Evolutionary conservation across 306 rosid genomes (phyloP), one percentile per base, ranked within the genome.

Genomic region (Begonia fuchsioides): DNA sequence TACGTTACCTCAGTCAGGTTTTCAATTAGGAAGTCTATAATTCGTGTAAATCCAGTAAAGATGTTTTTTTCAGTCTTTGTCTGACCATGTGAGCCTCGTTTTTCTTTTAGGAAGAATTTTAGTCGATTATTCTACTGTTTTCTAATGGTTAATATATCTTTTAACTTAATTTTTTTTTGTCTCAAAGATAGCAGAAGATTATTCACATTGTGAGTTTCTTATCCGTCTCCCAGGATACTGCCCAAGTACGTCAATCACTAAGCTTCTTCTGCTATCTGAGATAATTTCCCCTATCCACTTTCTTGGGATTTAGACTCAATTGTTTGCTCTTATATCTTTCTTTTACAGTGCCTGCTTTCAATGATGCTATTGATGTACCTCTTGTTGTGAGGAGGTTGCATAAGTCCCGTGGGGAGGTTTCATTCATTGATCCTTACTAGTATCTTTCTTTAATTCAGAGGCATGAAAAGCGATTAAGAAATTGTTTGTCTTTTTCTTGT

Each of bases 181-280:
- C 35, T 8, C 59, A 61, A 67, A 85, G 98, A 90, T 81, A 41
- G 96, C 95, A 12, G 98, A 85, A 72, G 98, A 85, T 73, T 90
- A 90, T 77, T 90, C 98, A 39, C 94, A 90, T 54, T 81, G 94
- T 3, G 94, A 85, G 66, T 90, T 85, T 78, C 76, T 90, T 53
- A 85, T 90, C 72, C 95, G 94, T 62, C 92, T 90, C 52, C 98
- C 98, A 6, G 95, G 98, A 62, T 90, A 90, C 67, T 84, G 94
- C 68, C 98, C 98, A 62, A 85, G 94, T 90, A 81, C 13, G 87
- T 60, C 13, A 17, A 39, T 13, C 57, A 51, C 49, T 52, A 26
- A 26, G 35, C 35, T 26, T 26, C 35, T 26, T 26, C 7, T 26
- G 35, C 45, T 41, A 41, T 10, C 14, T 41, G 14, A 41, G 14